phyloP scores from a whole-genome alignment of 331 rosid species.

The Erythrophleum ivorense region DNA sequence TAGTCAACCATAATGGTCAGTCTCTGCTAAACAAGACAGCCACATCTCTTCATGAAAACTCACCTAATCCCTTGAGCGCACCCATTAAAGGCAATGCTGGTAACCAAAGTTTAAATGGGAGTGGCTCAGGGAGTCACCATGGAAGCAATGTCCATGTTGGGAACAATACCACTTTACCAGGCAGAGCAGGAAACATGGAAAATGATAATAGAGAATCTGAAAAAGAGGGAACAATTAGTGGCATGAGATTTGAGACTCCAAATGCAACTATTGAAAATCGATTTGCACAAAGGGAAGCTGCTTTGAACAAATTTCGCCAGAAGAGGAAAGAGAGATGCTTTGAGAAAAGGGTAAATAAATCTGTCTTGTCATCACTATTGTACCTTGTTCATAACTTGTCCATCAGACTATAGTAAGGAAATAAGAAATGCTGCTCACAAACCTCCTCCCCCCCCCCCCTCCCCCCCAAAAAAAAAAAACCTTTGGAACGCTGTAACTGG shows the following conservation, averaged over 20 bases:
- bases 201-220: neutral
- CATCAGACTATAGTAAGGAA: neutral
- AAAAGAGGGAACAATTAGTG: constrained; percentile 23
- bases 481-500: too few species aligned
- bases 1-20: neutral
- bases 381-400: neutral
- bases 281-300: constrained; percentile 49
- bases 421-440: neutral
- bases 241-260: constrained; percentile 21
- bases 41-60: constrained; percentile 29
- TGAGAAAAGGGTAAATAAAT: constrained; percentile 50
- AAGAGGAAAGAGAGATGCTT: constrained; percentile 58
- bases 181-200: constrained; percentile 28
- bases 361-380: neutral
- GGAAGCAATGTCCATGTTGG: constrained; percentile 34
- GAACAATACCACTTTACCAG: constrained; percentile 21
- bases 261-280: constrained; percentile 26
- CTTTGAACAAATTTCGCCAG: constrained; percentile 51
- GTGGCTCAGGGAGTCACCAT: constrained; percentile 35
- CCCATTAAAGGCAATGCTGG: constrained; percentile 6
- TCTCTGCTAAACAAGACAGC: constrained; percentile 12
- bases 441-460: too few species aligned
- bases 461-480: too few species aligned
- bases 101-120: constrained; percentile 33
- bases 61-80: constrained; percentile 21